Evolutionary conservation across 1,284 basidiomycete species (phyloP), one percentile per base, ranked within the genome.

Genomic region (Irpex rosettiformis): DNA sequence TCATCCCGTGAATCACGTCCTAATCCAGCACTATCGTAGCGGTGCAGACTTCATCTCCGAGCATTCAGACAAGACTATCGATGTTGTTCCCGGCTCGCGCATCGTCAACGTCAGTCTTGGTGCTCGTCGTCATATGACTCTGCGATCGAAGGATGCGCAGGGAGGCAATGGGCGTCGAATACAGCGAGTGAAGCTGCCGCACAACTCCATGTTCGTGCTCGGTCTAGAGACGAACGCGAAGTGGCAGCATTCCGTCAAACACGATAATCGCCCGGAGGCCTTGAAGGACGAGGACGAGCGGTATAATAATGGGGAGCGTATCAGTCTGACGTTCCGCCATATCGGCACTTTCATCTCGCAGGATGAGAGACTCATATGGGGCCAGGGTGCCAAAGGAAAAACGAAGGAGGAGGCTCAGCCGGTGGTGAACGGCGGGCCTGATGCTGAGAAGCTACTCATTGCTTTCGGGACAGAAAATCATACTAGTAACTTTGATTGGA

Each of bases 31-130:
- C 67, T 91, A 91, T 68, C 86, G 89, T 58, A 78, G 76, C 13
- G 89, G 89, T 7, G 81, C 81, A 30, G 89, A 91, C 70, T 89
- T 87, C 70, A 91, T 91, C 63, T 89, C 87, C 0, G 89, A 91
- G 66, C 89, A 91, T 69, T 87, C 86, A 0, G 89, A 91, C 71
- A 91, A 91, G 74, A 91, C 89, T 3, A 80, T 91, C 64, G 89
- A 91, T 67, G 79, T 91, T 61, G 81, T 87, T 1, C 79, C 76
- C 16, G 85, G 83, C 33, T 86, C 88, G 7, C 83, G 77, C 56
- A 86, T 91, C 64, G 85, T 89, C 59, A 91, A 91, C 61, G 85
- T 91, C 56, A 89, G 86, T 66, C 73, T 91, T 11, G 89, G 89
- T 3, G 87, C 89, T 2, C 82, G 86, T 67, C 80, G 88, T 37